Conservation (phyloP, 768 basidiomycete genomes). For the Cystofilobasidium macerans region DNA sequence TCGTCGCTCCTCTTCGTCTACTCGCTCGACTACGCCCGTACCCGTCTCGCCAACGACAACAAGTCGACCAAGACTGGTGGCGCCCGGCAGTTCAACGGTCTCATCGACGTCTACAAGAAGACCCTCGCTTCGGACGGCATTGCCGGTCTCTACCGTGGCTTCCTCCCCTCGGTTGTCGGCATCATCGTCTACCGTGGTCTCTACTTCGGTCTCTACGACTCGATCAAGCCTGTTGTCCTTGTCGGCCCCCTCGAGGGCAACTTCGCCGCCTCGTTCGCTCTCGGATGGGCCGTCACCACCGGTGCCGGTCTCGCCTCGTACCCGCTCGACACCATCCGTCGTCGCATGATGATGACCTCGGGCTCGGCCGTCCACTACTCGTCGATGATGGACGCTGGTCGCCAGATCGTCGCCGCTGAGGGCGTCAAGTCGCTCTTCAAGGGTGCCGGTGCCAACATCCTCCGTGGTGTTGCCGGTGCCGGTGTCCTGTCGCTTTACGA, state of each 20-base stretch:
- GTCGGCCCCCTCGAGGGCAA: conserved; percentile 90
- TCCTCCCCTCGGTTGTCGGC: conserved; percentile 96
- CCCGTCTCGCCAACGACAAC: conserved; percentile 86
- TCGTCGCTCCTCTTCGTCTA: conserved; percentile 98
- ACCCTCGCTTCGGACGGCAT: conserved; percentile 65
- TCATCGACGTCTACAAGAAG: conserved; percentile 53
- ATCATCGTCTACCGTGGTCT: conserved; percentile 99
- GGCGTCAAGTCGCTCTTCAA: conserved; percentile 93
- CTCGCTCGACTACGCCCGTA: conserved; percentile 98
- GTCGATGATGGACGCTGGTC: conserved; percentile 94
- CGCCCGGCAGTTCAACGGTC: conserved; percentile 72
- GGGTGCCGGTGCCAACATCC: conserved; percentile 59
- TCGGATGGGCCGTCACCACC: conserved; percentile 96
- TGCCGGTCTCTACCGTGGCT: conserved; percentile 98
- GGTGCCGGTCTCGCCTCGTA: conserved; percentile 29
- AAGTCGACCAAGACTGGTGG: conserved; percentile 77
- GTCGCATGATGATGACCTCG: conserved; percentile 99
- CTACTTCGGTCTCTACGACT: conserved; percentile 79
- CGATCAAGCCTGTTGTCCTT: conserved; percentile 77
- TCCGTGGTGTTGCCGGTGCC: conserved; percentile 99
- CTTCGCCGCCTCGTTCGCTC: conserved; percentile 90
- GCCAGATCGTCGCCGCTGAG: conserved; percentile 84
- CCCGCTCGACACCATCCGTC: conserved; percentile 52
- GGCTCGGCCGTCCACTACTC: conserved; percentile 91
- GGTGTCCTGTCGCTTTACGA: conserved; percentile 99